Percentiles rank a stretch among this genome's conserved stretches.
Conservation (phyloP, 768 basidiomycete genomes). For the Podaxis sp. region DNA sequence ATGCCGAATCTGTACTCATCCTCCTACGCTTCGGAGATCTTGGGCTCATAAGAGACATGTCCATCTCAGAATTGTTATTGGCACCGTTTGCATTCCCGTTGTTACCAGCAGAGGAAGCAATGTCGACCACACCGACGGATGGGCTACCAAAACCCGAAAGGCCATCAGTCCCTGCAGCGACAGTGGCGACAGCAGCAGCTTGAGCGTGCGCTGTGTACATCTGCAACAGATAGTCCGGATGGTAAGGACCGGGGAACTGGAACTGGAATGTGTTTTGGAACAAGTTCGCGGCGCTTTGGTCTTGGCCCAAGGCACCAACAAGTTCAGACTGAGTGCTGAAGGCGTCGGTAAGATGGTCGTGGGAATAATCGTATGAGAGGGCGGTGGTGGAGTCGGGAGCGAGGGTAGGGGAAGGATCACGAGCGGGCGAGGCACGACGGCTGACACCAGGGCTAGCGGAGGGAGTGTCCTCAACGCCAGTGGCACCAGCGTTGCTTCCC, state of each 20-base stretch:
- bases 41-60: constrained; percentile 41
- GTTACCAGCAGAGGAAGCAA: neutral
- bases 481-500: constrained; percentile 26
- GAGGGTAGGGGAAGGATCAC: constrained; percentile 62
- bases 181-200: constrained; percentile 11
- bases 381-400: constrained; percentile 71
- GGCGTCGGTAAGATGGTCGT: constrained; percentile 38
- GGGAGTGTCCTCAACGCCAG: constrained; percentile 61
- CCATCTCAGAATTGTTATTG: constrained; percentile 29
- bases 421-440: constrained; percentile 68
- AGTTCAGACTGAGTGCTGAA: constrained; percentile 51
- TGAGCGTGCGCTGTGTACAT: constrained; percentile 44
- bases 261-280: constrained; percentile 36
- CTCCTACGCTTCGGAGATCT: constrained; percentile 66
- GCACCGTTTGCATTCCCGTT: neutral
- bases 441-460: constrained; percentile 76
- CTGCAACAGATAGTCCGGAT: constrained; percentile 68
- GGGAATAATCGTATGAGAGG: constrained; percentile 47
- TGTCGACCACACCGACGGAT: neutral
- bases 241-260: constrained; percentile 70
- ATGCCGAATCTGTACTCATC: constrained; percentile 62
- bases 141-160: neutral
- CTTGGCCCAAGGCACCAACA: constrained; percentile 42
- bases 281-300: constrained; percentile 25
- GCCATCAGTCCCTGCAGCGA: neutral